Conservation (phyloP, 2,329 filamentous ascomycete genomes). For the Ascochyta fabae region DNA sequence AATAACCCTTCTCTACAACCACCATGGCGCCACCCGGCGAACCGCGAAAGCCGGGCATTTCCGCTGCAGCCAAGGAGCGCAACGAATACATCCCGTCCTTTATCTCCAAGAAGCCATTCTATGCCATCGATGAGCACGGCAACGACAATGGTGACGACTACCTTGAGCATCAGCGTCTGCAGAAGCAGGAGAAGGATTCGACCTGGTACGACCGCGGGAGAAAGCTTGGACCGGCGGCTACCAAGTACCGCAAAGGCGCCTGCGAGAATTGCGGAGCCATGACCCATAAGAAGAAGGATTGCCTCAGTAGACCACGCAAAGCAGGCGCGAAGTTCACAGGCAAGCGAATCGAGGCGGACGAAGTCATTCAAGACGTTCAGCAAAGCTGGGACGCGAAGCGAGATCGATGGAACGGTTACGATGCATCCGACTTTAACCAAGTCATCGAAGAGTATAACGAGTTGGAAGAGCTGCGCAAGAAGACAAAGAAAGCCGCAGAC, state of each 20-base stretch:
- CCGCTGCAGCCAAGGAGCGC: constrained; percentile 76
- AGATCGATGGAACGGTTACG: constrained; percentile 98
- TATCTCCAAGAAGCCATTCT: constrained; percentile 98
- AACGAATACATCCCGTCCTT: constrained; percentile 98
- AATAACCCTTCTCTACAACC: constrained; percentile 6
- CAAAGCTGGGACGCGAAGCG: constrained; percentile 97
- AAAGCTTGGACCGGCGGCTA: constrained; percentile 83
- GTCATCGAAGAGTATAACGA: constrained; percentile 92
- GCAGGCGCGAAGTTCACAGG: constrained; percentile 92
- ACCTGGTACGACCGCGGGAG: constrained; percentile 94
- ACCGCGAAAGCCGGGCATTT: constrained; percentile 58
- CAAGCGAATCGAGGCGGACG: constrained; percentile 91
- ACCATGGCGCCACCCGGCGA: constrained; percentile 55
- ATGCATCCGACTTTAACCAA: constrained; percentile 80
- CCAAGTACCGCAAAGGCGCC: constrained; percentile 96
- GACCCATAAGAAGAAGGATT: constrained; percentile 95
- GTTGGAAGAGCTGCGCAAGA: constrained; percentile 74
- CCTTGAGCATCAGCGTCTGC: constrained; percentile 91
- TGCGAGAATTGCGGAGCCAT: constrained; percentile 98
- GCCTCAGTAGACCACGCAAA: constrained; percentile 84
- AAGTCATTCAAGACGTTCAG: constrained; percentile 81
- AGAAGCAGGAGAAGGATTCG: constrained; percentile 71
- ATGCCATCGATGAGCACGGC: constrained; percentile 77
- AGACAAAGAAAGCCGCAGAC: constrained; percentile 49
- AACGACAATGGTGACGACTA: constrained; percentile 81